Evolutionary conservation across 2,329 filamentous ascomycete species (phyloP).

Genomic region (Paracamarosporium sp.): DNA sequence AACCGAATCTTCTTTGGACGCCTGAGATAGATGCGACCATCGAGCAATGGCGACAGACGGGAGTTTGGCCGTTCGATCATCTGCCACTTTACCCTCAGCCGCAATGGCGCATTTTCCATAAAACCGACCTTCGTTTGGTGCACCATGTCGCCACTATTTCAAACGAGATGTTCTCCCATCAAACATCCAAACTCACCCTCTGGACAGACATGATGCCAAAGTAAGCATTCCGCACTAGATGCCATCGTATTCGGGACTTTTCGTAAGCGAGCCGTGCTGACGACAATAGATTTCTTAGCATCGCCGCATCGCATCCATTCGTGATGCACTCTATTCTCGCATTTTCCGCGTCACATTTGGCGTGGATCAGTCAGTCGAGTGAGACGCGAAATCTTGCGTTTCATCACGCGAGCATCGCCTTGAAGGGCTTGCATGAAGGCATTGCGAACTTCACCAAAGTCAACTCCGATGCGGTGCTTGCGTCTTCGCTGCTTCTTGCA

Average conservation of each 20-base stretch:
- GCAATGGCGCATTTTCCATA: conserved; percentile 73
- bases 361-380: conserved; percentile 84
- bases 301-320: conserved; percentile 81
- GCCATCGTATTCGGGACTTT: conserved; percentile 30
- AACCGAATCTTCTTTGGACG: conserved; percentile 78
- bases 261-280: conserved; percentile 34
- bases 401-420: conserved; percentile 83
- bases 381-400: conserved; percentile 88
- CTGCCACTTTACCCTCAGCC: conserved; percentile 78
- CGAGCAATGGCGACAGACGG: conserved; percentile 82
- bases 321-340: conserved; percentile 94
- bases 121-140: conserved; percentile 84
- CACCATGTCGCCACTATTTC: conserved; percentile 89
- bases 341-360: conserved; percentile 93
- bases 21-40: conserved; percentile 83
- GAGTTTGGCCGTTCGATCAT: conserved; percentile 83
- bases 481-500: conserved; percentile 87
- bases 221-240: conserved; percentile 62
- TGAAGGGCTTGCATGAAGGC: conserved; percentile 87
- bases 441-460: conserved; percentile 83
- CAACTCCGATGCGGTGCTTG: conserved; percentile 89
- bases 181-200: conserved; percentile 83
- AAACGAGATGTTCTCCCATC: conserved; percentile 77
- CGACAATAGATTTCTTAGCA: conserved; percentile 73
- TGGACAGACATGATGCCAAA: conserved; percentile 94